Percentiles rank a stretch among this genome's conserved stretches.
phyloP scores from a whole-genome alignment of 257 asterid species.

The Rubia yunnanensis region DNA sequence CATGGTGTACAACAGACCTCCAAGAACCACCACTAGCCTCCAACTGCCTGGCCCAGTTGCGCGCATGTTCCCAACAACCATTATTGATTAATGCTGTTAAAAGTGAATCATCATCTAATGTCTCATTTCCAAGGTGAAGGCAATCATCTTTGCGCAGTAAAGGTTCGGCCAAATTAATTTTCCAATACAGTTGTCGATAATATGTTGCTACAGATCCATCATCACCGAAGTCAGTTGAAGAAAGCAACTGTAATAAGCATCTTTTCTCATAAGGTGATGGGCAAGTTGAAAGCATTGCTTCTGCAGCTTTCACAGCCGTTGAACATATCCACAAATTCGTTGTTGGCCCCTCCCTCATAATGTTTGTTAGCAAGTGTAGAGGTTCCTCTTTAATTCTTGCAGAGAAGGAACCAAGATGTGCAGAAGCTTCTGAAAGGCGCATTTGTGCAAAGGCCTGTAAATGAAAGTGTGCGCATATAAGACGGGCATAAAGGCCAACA shows the following conservation, averaged over 20 bases:
- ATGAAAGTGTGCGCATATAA: not conserved
- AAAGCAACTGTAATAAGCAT: slow-evolving; percentile 85
- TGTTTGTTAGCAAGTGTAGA: slow-evolving; percentile 30
- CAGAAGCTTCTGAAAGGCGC: slow-evolving; percentile 94
- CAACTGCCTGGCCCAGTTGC: slow-evolving; percentile 88
- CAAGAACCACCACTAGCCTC: slow-evolving; percentile 88
- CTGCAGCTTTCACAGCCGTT: slow-evolving; percentile 86
- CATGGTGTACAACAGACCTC: slow-evolving; percentile 81
- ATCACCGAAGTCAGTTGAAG: slow-evolving; percentile 85
- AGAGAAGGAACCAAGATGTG: slow-evolving; percentile 90
- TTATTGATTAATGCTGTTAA: slow-evolving; percentile 63
- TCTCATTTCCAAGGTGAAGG: slow-evolving; percentile 73
- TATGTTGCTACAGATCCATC: slow-evolving; percentile 69
- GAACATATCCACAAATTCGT: slow-evolving; percentile 62
- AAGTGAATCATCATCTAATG: slow-evolving; percentile 79
- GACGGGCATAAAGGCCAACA: too few species aligned
- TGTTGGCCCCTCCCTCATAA: slow-evolving; percentile 52
- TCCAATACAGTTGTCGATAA: slow-evolving; percentile 71
- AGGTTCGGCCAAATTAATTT: slow-evolving; percentile 94
- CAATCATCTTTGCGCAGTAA: slow-evolving; percentile 68
- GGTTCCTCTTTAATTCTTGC: slow-evolving; percentile 84
- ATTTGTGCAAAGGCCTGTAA: slow-evolving; percentile 91
- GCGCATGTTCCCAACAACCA: slow-evolving; percentile 98
- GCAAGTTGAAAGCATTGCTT: slow-evolving; percentile 71
- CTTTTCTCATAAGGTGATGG: slow-evolving; percentile 89